Conservation (phyloP, 2,329 filamentous ascomycete species). For the Penicillium italicum region DNA sequence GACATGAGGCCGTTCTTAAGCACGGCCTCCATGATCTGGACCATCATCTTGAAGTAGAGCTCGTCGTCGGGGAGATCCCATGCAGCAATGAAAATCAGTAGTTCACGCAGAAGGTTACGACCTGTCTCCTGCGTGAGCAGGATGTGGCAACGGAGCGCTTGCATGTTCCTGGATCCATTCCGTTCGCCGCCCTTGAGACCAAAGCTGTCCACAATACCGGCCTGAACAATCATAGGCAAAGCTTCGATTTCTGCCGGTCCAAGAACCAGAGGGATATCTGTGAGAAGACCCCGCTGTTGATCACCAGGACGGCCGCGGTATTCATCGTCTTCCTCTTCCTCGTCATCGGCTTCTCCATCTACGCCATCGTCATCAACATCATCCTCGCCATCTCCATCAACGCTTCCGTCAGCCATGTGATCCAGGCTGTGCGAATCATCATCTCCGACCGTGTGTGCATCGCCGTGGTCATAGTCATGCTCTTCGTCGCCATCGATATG, state of each 20-base stretch:
- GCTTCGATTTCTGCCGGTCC: conserved; percentile 95
- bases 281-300: conserved; percentile 71
- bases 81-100: conserved; percentile 92
- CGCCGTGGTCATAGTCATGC: conserved; percentile 38
- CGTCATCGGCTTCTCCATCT: conserved; percentile 49
- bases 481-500: conserved; percentile 41
- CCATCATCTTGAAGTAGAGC: conserved; percentile 93
- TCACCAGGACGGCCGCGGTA: conserved; percentile 51
- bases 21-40: conserved; percentile 91
- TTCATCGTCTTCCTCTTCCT: conserved; percentile 52
- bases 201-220: conserved; percentile 82
- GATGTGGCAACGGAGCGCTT: conserved; percentile 85
- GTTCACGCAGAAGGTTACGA: conserved; percentile 80
- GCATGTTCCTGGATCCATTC: conserved; percentile 67
- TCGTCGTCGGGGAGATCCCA: conserved; percentile 95
- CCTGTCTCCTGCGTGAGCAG: conserved; percentile 86
- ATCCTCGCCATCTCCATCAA: conserved; percentile 53
- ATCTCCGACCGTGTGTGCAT: conserved; percentile 42
- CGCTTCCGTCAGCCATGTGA: conserved; percentile 43
- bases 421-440: conserved; percentile 43
- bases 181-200: conserved; percentile 62
- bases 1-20: conserved; percentile 85
- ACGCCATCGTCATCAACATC: conserved; percentile 51
- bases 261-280: conserved; percentile 89
- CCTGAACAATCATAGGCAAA: conserved; percentile 94